A percentile compares a stretch with the other conserved stretches of the same genome.
Evolutionary conservation across 805 yeast genomes (phyloP).

Genomic region (Hanseniaspora nectarophila): DNA sequence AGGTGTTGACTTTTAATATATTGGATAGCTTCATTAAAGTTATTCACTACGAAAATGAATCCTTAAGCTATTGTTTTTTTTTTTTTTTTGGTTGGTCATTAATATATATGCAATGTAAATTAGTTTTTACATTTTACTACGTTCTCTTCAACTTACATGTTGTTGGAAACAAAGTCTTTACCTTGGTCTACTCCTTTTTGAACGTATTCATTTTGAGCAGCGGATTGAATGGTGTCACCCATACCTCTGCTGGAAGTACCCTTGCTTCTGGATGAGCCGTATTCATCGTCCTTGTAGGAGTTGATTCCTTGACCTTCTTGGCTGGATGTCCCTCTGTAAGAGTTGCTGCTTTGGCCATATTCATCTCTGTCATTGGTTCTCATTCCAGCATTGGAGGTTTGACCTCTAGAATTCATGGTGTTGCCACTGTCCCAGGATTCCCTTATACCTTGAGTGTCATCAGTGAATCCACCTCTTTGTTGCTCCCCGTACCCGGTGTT

Average conservation of each 20-base stretch:
- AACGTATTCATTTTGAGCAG: conserved; percentile 2
- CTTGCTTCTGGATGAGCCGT: neutral
- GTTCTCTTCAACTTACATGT: neutral
- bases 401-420: neutral
- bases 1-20: no score
- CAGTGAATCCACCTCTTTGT: conserved; percentile 12
- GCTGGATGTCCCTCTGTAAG: neutral
- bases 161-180: conserved; percentile 2
- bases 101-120: neutral
- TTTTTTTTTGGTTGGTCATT: neutral
- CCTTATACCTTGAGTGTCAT: neutral
- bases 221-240: neutral
- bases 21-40: neutral
- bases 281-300: neutral
- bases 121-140: no score
- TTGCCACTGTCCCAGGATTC: neutral
- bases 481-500: conserved; percentile 16
- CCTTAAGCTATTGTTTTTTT: neutral
- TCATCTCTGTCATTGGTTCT: neutral
- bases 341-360: neutral
- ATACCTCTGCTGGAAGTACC: neutral
- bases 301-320: neutral
- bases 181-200: conserved; percentile 5
- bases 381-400: neutral
- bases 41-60: neutral